A percentile compares a stretch with the other conserved stretches of the same genome.
These are phyloP conservation scores for Candida verbasci DNA, from an alignment of 805 yeast genomes.

Conservation along the genomic window DNA sequence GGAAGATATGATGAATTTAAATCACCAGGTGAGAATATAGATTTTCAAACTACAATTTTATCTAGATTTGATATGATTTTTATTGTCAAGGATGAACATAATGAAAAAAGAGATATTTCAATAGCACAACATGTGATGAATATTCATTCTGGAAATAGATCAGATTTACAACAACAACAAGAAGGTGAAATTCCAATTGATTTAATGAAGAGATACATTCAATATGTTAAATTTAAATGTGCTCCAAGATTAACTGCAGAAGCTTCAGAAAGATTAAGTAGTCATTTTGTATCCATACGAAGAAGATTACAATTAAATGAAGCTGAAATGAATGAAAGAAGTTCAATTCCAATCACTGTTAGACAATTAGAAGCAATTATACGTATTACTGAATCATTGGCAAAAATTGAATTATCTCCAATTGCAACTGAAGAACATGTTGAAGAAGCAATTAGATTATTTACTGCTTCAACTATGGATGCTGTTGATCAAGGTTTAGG, in stretches of 20 bases:
- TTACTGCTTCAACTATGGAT: slow-evolving; percentile 96
- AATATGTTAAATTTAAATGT: slow-evolving; percentile 83
- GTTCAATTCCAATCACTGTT: slow-evolving; percentile 94
- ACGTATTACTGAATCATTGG: slow-evolving; percentile 91
- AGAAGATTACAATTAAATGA: slow-evolving; percentile 79
- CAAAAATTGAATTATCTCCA: slow-evolving; percentile 78
- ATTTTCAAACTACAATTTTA: slow-evolving; percentile 92
- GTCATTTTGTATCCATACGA: slow-evolving; percentile 89
- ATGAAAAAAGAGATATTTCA: slow-evolving; percentile 75
- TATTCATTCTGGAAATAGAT: slow-evolving; percentile 74
- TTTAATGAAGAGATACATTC: slow-evolving; percentile 86
- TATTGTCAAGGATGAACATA: slow-evolving; percentile 93
- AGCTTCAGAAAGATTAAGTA: slow-evolving; percentile 84
- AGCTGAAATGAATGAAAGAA: slow-evolving; percentile 75
- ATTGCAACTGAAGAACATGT: slow-evolving; percentile 87
- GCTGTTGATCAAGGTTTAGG: slow-evolving; percentile 72
- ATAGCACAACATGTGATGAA: slow-evolving; percentile 95
- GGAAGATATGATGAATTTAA: slow-evolving; percentile 96
- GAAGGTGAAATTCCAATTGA: slow-evolving; percentile 87
- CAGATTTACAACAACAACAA: slow-evolving; percentile 40
- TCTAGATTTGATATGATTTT: slow-evolving; percentile 99
- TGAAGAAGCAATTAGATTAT: slow-evolving; percentile 89
- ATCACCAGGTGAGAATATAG: slow-evolving; percentile 96
- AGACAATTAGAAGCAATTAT: slow-evolving; percentile 97
- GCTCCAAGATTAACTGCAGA: slow-evolving; percentile 89